Base-by-base conservation (phyloP, 306 rosid species). In the Dryas octopetala region DNA sequence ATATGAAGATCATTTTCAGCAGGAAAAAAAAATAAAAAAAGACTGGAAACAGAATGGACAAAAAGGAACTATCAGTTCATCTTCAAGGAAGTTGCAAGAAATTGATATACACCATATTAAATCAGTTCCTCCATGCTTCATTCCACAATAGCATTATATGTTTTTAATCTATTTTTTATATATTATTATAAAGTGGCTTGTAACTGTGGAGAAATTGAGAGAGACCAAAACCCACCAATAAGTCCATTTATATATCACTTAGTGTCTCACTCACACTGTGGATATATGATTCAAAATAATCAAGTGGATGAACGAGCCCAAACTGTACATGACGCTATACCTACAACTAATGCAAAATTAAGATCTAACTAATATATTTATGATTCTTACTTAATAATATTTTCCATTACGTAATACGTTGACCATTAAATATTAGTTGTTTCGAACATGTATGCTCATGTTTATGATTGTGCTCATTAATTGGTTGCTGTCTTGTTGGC, bases 401-500 rank as follows among this genome's bases (percentile, higher is more conserved):
- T 32, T 32, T 32, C 19, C 3, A 54, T 54, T 54, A 16, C 19
- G 19, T 53, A 53, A 53, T 53, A 16, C 4, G 19, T 54, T 54
- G 23, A 54, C 26, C 38, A 32, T 32, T 32, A 32, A 32, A 32
- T 32, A 32, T 32, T 32, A 32, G 38, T 32, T 32, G 38, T 32
- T 32, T 32, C 38, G 38, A 32, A 32, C 38, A 54, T 6, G 7
- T n/a, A n/a, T 15, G 57, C 14, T 52, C 5, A 44, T 2, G 46
- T 19, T 73, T 26, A 3, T 46, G 38, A 40, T 7, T 65, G 54
- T 6, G 54, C 15, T 45, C 41, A 12, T 41, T 53, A 61, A 75
- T 64, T 75, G 65, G 44, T 53, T 38, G 68, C 52, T 53, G 7
- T 64, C 65, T 44, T 40, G 78, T 75, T 53, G 78, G 45, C 64